phyloP scores from a whole-genome alignment of 108 stramenopile species.

The Conticribra weissflogii region DNA sequence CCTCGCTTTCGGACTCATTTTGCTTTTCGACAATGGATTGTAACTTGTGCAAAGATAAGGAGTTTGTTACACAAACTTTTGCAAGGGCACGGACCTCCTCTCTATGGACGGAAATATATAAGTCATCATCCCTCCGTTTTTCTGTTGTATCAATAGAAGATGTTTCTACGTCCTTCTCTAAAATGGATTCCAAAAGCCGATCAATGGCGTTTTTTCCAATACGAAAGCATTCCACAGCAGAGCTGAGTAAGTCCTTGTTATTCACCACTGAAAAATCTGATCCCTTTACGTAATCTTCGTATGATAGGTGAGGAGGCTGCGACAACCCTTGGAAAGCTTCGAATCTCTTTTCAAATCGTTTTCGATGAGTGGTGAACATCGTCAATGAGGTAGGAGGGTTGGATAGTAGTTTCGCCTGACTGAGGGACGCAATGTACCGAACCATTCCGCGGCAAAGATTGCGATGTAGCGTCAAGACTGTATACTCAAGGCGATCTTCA shows the following conservation, averaged over 20 bases:
- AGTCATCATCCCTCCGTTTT: constrained; percentile 27
- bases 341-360: constrained; percentile 71
- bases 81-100: constrained; percentile 52
- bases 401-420: constrained; percentile 64
- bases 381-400: constrained; percentile 30
- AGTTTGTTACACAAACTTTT: constrained; percentile 77
- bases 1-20: background rate
- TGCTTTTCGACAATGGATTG: constrained; percentile 15
- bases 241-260: constrained; percentile 52
- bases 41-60: constrained; percentile 66
- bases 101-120: constrained; percentile 46
- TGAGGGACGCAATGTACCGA: constrained; percentile 66
- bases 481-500: constrained; percentile 65
- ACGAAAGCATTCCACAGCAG: constrained; percentile 68
- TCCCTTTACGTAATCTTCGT: constrained; percentile 67
- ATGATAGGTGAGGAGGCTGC: constrained; percentile 73
- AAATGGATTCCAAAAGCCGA: constrained; percentile 27
- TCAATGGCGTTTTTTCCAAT: constrained; percentile 55
- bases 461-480: constrained; percentile 54
- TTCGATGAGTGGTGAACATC: constrained; percentile 65
- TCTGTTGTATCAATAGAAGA: constrained; percentile 21
- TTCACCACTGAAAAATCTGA: constrained; percentile 63
- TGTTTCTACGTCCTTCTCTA: background rate
- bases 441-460: constrained; percentile 71
- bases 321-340: constrained; percentile 62